Evolutionary conservation across 805 yeast species (phyloP).

Genomic region (Metschnikowia anglica): DNA sequence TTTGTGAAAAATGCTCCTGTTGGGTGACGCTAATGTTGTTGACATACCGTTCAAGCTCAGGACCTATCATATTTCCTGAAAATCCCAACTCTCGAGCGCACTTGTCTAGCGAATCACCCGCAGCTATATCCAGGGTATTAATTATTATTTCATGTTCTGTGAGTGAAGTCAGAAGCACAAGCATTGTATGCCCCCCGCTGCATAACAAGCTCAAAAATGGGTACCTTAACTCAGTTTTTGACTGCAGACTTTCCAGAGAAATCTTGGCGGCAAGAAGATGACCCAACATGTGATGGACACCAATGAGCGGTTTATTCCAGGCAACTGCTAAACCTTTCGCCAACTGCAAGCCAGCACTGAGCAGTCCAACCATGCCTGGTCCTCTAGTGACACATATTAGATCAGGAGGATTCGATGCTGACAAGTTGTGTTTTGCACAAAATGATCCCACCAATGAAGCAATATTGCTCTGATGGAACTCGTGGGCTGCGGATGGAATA

Average conservation of each 20-base stretch:
- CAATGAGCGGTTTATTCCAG: constrained; percentile 73
- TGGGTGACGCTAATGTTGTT: constrained; percentile 28
- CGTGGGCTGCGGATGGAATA: constrained; percentile 79
- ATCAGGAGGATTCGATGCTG: constrained; percentile 49
- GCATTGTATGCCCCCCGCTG: constrained; percentile 94
- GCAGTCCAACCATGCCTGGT: constrained; percentile 93
- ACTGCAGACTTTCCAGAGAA: constrained; percentile 19
- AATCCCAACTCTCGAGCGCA: constrained; percentile 85
- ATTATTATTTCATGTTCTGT: constrained; percentile 69
- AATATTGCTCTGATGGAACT: constrained; percentile 66
- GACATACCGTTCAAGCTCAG: constrained; percentile 66
- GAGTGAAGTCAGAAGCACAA: constrained; percentile 64
- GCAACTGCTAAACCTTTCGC: constrained; percentile 85
- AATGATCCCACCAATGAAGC: constrained; percentile 51
- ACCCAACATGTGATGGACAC: constrained; percentile 96
- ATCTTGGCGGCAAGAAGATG: constrained; percentile 61
- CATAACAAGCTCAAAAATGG: constrained; percentile 78
- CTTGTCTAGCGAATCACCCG: constrained; percentile 91
- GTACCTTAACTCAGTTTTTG: constrained; percentile 26
- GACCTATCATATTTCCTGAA: constrained; percentile 81
- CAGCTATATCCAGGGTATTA: constrained; percentile 82
- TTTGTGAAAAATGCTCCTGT: constrained; percentile 21
- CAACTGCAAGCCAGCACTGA: constrained; percentile 76
- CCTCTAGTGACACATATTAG: constrained; percentile 89
- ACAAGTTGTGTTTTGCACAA: constrained; percentile 36